phyloP scores from a whole-genome alignment of 2,329 filamentous ascomycete species.

The Cercospora sp. region DNA sequence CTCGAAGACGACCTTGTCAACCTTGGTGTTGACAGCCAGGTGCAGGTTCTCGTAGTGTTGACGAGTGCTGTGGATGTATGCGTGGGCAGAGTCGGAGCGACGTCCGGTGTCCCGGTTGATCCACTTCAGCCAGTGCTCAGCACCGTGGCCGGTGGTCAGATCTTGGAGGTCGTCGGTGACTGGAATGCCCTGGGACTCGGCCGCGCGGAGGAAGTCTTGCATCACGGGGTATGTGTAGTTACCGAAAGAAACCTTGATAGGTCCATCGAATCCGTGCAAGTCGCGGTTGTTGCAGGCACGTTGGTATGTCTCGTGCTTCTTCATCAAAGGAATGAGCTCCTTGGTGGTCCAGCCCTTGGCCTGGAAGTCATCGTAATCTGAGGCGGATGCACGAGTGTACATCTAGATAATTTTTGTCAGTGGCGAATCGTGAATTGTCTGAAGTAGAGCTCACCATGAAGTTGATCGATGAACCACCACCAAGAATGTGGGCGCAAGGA shows the following conservation, averaged over 20 bases:
- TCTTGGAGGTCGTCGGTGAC: conserved; percentile 74
- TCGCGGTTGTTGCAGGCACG: conserved; percentile 56
- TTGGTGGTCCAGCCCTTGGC: conserved; percentile 77
- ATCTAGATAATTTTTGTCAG: conserved; percentile 54
- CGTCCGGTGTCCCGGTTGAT: conserved; percentile 72
- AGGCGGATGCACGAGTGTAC: conserved; percentile 71
- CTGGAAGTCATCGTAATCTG: conserved; percentile 77
- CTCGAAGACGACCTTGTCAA: conserved; percentile 74
- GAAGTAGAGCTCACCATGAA: conserved; percentile 59
- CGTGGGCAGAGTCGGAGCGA: conserved; percentile 74
- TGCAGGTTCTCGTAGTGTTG: conserved; percentile 70
- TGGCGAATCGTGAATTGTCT: neutral
- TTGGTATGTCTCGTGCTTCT: conserved; percentile 78
- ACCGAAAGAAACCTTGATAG: conserved; percentile 79
- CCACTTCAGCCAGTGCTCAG: conserved; percentile 84
- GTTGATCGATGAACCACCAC: conserved; percentile 66
- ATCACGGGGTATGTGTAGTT: conserved; percentile 75
- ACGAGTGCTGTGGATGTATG: conserved; percentile 74
- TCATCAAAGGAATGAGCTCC: conserved; percentile 74
- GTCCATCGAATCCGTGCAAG: conserved; percentile 73
- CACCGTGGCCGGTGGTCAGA: conserved; percentile 64
- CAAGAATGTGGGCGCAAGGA: conserved; percentile 71
- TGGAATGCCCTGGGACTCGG: conserved; percentile 72
- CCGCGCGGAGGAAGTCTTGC: conserved; percentile 67
- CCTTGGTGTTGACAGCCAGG: conserved; percentile 72